Evolutionary conservation across 2,329 filamentous ascomycete genomes (phyloP), one percentile per base, ranked within the genome.

Genomic region (Aspergillus neoniger): DNA sequence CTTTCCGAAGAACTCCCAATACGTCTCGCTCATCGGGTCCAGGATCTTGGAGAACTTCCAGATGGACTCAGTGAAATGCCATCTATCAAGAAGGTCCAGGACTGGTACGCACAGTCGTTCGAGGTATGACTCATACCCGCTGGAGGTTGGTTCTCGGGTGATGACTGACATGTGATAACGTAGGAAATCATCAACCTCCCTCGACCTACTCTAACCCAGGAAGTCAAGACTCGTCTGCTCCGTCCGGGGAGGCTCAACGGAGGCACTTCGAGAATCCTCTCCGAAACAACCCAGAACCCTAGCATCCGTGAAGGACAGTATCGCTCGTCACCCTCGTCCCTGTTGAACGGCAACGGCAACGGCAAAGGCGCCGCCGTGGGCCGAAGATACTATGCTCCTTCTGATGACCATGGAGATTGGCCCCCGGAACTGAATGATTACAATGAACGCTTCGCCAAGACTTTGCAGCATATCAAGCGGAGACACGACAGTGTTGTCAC

Each of bases 71-170:
- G 92, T 76, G 93, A 98, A 69, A 98, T 99, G 95, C 91, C 93
- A 41, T 98, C 95, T 10, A 96, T 99, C 68, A 88, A 89, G 76
- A 92, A 89, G 72, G 95, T 99, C 68, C 90, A 93, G 76, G 93
- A 98, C 73, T 99, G 95, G 95, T 99, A 99, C 77, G 95, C 94
- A 65, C 95, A 99, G 81, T 99, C 95, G 55, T 99, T 99, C 73
- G 95, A 99, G 87, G 93, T 96, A 85, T 70, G 85, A 75, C 57
- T 65, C 63, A 63, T 56, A 55, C 52, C 36, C 14, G 39, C 55
- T 50, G 58, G 32, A 60, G 57, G 58, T 48, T 19, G 17, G 9
- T 15, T 23, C 14, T 23, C 41, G 38, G 52, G 41, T 19, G 44
- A 30, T 32, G n/a, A 62, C 60, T 67, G 43, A 72, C 71, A 70